Base-by-base conservation (phyloP, 192 early-diverging fungal genomes). In the Backusella liffmaniae region DNA sequence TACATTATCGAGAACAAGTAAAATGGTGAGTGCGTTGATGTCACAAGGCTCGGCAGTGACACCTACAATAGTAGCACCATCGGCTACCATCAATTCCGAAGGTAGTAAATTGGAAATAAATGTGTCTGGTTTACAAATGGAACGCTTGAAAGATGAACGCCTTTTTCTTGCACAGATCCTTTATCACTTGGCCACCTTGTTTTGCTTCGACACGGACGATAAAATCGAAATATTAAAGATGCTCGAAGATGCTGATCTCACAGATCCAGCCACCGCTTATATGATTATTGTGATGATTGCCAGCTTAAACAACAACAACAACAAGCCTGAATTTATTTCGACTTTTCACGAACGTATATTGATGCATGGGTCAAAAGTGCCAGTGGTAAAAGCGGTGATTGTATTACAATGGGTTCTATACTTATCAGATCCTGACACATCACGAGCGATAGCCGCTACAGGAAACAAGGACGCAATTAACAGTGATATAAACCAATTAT, bases 371-470 rank as follows among this genome's bases (percentile, higher is more conserved):
- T 78, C 71, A 37, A 69, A 9, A 29, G 77, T 84, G 5, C 77
- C 80, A 12, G 79, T 76, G 8, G 82, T 86, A 34, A 71, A 74
- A 29, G 76, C 81, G 35, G 73, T 75, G 0, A 77, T 91, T 26
- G 78, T 87, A 66, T 78, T 92, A 36, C 90, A 94, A 78, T 91
- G 90, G 88, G 74, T 85, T 32, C 77, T 91, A 16, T 88, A 71
- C 12, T 32, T 71, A 32, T 49, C 39, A 46, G 26, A 71, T 15
- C 70, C 70, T 88, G 75, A 79, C 85, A 35, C 79, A 86, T 70
- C 81, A 87, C 79, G 23, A 30, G 5, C 18, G 32, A 29, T 32
- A 10, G 35, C 29, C 10, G 18, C 41, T 29, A 42, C 23, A 29
- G 29, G n/a, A 0, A 42, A 44, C 39, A 42, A n/a, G 16, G 44